phyloP scores from a whole-genome alignment of 306 rosid species.

The Hippophae rhamnoides region DNA sequence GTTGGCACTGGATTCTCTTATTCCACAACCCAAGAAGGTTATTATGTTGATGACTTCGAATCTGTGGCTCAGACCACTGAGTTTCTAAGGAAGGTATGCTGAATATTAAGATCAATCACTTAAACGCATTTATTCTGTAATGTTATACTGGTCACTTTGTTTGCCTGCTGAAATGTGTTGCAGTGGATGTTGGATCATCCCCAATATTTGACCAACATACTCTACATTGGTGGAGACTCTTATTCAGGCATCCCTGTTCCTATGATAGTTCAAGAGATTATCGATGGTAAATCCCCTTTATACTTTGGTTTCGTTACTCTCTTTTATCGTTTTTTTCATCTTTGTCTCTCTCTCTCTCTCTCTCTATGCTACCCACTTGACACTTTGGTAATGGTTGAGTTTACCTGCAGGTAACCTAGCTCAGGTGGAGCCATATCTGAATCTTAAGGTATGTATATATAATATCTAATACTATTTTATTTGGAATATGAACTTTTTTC shows the following conservation, averaged over 20 bases:
- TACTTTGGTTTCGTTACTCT: neutral
- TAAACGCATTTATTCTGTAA: neutral
- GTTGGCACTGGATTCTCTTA: slow-evolving; percentile 24
- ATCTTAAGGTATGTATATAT: slow-evolving; percentile 10
- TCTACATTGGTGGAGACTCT: slow-evolving; percentile 24
- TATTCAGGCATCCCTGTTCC: slow-evolving; percentile 24
- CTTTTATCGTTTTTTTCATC: neutral
- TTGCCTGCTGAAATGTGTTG: slow-evolving; percentile 1
- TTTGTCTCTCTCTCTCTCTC: no score
- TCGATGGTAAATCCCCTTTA: slow-evolving; percentile 8
- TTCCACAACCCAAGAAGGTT: neutral
- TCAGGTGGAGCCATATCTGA: slow-evolving; percentile 11
- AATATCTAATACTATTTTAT: neutral
- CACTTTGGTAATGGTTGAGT: neutral
- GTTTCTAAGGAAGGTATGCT: slow-evolving; percentile 16
- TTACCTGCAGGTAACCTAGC: slow-evolving; percentile 9
- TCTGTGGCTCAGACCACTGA: slow-evolving; percentile 7
- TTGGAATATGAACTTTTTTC: neutral
- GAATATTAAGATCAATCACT: neutral
- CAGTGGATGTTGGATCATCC: slow-evolving; percentile 23
- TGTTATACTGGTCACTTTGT: neutral
- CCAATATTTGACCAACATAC: slow-evolving; percentile 1
- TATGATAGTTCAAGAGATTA: slow-evolving; percentile 17
- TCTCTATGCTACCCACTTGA: neutral
- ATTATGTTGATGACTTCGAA: slow-evolving; percentile 13